These are phyloP conservation scores for Coleophoma crateriformis DNA, from an alignment of 2,329 filamentous ascomycete species.

Conservation along the genomic window DNA sequence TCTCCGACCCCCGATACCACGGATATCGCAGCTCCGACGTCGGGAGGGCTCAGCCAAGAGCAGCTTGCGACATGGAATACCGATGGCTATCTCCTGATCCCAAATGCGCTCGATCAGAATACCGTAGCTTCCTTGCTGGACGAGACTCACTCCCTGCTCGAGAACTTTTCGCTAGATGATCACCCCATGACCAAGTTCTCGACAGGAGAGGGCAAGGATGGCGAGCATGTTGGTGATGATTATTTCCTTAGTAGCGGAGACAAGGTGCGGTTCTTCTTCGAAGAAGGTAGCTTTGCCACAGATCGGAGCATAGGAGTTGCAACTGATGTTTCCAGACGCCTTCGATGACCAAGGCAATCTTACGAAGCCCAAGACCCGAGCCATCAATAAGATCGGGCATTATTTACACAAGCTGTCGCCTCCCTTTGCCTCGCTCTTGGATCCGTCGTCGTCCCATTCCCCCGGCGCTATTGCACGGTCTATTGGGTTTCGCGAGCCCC, in stretches of 20 bases:
- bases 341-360: slow-evolving; percentile 63
- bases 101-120: slow-evolving; percentile 61
- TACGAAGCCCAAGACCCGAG: slow-evolving; percentile 70
- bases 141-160: slow-evolving; percentile 71
- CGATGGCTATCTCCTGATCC: slow-evolving; percentile 89
- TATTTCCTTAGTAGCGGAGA: slow-evolving; percentile 91
- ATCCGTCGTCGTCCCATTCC: slow-evolving; percentile 30
- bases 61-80: slow-evolving; percentile 69
- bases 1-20: slow-evolving; percentile 7
- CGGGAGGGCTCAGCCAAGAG: slow-evolving; percentile 57
- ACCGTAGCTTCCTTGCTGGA: slow-evolving; percentile 64
- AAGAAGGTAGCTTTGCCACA: slow-evolving; percentile 51
- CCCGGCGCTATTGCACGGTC: slow-evolving; percentile 38
- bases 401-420: slow-evolving; percentile 64
- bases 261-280: slow-evolving; percentile 95
- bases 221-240: slow-evolving; percentile 80
- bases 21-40: neutral
- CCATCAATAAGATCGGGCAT: slow-evolving; percentile 88
- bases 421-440: slow-evolving; percentile 55
- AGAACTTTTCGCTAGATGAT: slow-evolving; percentile 68
- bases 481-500: slow-evolving; percentile 40
- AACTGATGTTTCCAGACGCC: slow-evolving; percentile 50
- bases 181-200: slow-evolving; percentile 95
- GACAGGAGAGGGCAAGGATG: slow-evolving; percentile 63
- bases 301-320: too few relatives aligned